Evolutionary conservation across 1,139 yeast species (phyloP).

Genomic region (Hyphopichia khmerensis): DNA sequence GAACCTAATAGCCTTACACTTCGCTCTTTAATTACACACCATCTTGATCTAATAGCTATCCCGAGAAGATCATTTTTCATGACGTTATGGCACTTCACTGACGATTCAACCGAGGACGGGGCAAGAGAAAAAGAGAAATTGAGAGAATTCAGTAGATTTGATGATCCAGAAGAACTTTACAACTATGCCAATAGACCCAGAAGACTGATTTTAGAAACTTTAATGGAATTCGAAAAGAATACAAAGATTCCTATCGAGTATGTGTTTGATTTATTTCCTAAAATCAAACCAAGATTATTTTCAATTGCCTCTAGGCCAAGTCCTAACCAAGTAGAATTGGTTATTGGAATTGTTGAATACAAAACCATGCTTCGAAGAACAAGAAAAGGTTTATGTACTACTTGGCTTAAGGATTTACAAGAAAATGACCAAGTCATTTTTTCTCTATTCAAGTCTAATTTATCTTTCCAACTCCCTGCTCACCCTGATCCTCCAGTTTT

Average conservation of each 20-base stretch:
- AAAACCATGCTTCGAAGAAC: constrained; percentile 74
- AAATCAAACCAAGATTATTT: constrained; percentile 75
- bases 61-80: constrained; percentile 84
- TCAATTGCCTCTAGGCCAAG: constrained; percentile 71
- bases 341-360: constrained; percentile 84
- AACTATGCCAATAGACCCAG: constrained; percentile 91
- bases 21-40: constrained; percentile 70
- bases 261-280: constrained; percentile 74
- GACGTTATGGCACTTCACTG: constrained; percentile 69
- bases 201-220: constrained; percentile 79
- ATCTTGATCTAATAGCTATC: constrained; percentile 76
- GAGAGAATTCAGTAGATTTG: constrained; percentile 68
- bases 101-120: constrained; percentile 44
- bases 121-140: constrained; percentile 71
- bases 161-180: constrained; percentile 76
- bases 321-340: constrained; percentile 50
- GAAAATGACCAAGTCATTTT: constrained; percentile 53
- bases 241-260: constrained; percentile 72
- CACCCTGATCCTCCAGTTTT: constrained; percentile 50
- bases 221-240: constrained; percentile 72
- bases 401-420: constrained; percentile 59
- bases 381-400: constrained; percentile 82
- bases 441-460: constrained; percentile 50
- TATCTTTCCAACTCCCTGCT: constrained; percentile 26
- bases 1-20: constrained; percentile 52